These are phyloP conservation scores for Candida sp. DNA, from an alignment of 1,139 yeast species.

Conservation along the genomic window DNA sequence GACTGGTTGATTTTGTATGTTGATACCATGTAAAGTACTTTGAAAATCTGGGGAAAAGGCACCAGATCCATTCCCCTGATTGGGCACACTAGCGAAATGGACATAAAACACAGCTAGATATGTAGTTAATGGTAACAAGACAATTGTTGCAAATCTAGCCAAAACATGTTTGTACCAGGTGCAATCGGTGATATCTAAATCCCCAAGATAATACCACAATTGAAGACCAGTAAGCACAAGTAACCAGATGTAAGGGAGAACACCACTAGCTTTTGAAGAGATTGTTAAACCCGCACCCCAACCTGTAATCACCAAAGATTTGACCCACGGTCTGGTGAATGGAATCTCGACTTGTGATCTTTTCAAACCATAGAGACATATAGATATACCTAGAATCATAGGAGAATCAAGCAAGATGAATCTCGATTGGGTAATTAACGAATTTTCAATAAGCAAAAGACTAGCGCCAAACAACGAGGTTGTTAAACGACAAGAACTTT, in stretches of 20 bases:
- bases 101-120: constrained; percentile 46
- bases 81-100: constrained; percentile 48
- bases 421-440: constrained; percentile 50
- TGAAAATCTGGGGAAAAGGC: constrained; percentile 59
- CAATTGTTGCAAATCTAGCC: constrained; percentile 28
- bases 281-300: constrained; percentile 50
- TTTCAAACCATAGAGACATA: constrained; percentile 44
- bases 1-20: constrained; percentile 35
- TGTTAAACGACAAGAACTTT: constrained; percentile 37
- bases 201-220: constrained; percentile 59
- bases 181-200: constrained; percentile 36
- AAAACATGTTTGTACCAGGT: constrained; percentile 28
- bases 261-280: constrained; percentile 54
- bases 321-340: constrained; percentile 44
- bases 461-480: constrained; percentile 44
- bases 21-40: constrained; percentile 40
- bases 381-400: constrained; percentile 41
- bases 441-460: constrained; percentile 50
- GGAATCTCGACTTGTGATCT: constrained; percentile 30
- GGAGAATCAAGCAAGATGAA: constrained; percentile 50
- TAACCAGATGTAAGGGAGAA: constrained; percentile 52
- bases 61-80: constrained; percentile 49
- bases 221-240: constrained; percentile 35
- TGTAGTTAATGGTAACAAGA: constrained; percentile 47
- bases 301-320: constrained; percentile 39